Evolutionary conservation across 73 alveolate genomes (phyloP).

Genomic region (Paramecium caudatum): DNA sequence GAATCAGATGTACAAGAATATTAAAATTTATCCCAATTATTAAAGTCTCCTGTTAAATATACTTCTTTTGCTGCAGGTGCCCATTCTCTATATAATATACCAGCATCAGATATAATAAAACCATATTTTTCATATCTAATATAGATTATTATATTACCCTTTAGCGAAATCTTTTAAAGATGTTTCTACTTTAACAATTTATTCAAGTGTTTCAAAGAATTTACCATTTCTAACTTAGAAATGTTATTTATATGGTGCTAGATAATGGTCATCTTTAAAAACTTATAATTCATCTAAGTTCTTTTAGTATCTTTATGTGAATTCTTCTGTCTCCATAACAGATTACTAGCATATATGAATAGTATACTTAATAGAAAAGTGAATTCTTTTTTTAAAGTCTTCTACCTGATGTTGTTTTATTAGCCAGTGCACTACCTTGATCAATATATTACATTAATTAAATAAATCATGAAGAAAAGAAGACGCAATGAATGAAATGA

Average conservation of each 20-base stretch:
- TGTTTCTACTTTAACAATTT: conserved; percentile 60
- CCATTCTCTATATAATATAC: conserved; percentile 87
- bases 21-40: conserved; percentile 81
- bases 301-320: conserved; percentile 11
- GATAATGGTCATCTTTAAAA: conserved; percentile 57
- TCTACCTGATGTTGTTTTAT: neutral
- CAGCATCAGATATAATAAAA: conserved; percentile 46
- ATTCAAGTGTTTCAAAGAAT: conserved; percentile 53
- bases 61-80: conserved; percentile 95
- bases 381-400: neutral
- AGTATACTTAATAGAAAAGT: neutral
- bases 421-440: neutral
- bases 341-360: neutral
- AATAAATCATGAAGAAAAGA: neutral
- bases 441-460: conserved; percentile 35
- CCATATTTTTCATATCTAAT: conserved; percentile 74
- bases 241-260: conserved; percentile 64
- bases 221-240: conserved; percentile 71
- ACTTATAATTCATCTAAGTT: conserved; percentile 37
- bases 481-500: neutral
- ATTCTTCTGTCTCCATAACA: conserved; percentile 19
- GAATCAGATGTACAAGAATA: conserved; percentile 76
- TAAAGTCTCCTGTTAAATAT: conserved; percentile 83
- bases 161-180: conserved; percentile 75
- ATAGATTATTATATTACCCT: conserved; percentile 32